Conservation (phyloP, 306 rosid genomes). For the Amphicarpaea edgeworthii region DNA sequence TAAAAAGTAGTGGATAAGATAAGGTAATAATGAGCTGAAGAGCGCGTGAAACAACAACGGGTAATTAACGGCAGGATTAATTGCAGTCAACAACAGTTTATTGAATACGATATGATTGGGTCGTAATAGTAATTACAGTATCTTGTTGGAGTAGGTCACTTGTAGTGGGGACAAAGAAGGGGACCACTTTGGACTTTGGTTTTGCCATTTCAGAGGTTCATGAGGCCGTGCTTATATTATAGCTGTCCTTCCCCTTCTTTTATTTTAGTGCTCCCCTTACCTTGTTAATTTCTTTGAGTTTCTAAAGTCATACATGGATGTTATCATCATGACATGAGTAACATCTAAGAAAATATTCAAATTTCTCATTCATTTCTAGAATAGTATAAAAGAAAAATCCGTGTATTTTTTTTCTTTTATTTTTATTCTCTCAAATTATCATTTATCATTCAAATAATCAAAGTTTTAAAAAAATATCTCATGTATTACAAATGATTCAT, state of each 20-base stretch:
- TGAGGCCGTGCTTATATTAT: conserved; percentile 12
- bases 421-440: not conserved
- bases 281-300: conserved; percentile 2
- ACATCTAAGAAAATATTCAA: conserved; percentile 34
- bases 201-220: conserved; percentile 31
- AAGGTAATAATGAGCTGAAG: conserved; percentile 17
- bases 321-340: conserved; percentile 31
- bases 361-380: conserved; percentile 5
- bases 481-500: too few species aligned
- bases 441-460: too few species aligned
- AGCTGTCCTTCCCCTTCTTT: conserved; percentile 29
- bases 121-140: conserved; percentile 24
- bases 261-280: conserved; percentile 1
- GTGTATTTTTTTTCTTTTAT: not conserved
- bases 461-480: too few species aligned
- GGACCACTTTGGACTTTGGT: conserved; percentile 40
- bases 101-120: conserved; percentile 40
- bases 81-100: conserved; percentile 28
- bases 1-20: conserved; percentile 1
- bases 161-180: conserved; percentile 23
- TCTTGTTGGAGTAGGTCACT: conserved; percentile 46
- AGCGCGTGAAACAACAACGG: conserved; percentile 22
- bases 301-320: conserved; percentile 15
- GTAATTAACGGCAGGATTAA: not conserved
- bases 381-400: not conserved